Evolutionary conservation across 2,329 filamentous ascomycete genomes (phyloP), one percentile per base, ranked within the genome.

Genomic region (Fusarium sp.): DNA sequence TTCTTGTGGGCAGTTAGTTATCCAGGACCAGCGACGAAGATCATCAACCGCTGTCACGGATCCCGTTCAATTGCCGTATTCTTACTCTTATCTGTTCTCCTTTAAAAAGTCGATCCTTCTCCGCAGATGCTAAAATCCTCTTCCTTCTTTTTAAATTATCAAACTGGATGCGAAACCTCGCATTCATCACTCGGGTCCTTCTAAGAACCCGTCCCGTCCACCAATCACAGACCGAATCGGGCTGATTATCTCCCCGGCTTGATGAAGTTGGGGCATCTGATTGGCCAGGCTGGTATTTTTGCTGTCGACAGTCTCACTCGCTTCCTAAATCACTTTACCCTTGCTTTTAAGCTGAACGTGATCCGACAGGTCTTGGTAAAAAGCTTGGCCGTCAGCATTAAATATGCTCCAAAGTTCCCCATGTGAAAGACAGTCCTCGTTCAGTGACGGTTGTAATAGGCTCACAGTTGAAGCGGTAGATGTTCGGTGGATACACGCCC

Each of bases 91-190:
- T 16, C 12, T 20, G 25, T 5, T 40, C 18, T 25, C 24, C 18
- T 30, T 34, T 25, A 57, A 40, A 48, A 41, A 30, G 10, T 8
- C 41, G 32, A 60, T 65, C 45, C 49, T 22, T 24, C 61, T 24
- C 61, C 43, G 56, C 47, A 61, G 45, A 43, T 25, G 18, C 60
- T 32, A 22, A 46, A 65, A 58, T n/a, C 40, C 40, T 49, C 43
- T 51, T 62, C 27, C 32, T 55, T 47, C 22, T 47, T 43, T 43
- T 10, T 38, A 25, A n/a, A n/a, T 27, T 34, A 43, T 34, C 58
- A 52, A 34, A 63, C 52, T 46, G 46, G 13, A 48, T 43, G 43
- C 67, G 63, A 70, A 71, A 68, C 63, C 67, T 58, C 43, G 63
- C 65, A 65, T 40, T 44, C n/a, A 27, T 38, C 29, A 5, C 51